Conservation (phyloP, 139 green algal genomes). For the Coelastrella sp. region DNA sequence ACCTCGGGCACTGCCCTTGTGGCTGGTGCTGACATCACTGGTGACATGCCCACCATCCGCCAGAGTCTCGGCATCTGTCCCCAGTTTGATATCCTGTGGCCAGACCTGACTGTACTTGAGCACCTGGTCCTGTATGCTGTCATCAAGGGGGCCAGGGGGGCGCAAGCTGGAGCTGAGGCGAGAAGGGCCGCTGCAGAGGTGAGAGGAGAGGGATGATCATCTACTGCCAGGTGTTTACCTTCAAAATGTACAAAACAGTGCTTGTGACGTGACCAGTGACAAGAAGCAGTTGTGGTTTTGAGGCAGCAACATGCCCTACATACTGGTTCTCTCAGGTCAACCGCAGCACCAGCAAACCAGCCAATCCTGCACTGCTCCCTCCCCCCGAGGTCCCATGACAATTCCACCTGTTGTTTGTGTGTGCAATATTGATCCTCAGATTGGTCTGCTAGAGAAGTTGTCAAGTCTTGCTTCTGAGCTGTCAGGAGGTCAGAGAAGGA, state of each 20-base stretch:
- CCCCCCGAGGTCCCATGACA: background rate
- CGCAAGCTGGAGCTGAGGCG: slow-evolving; percentile 23
- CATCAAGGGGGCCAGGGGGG: slow-evolving; percentile 71
- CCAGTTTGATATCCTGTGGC: slow-evolving; percentile 93
- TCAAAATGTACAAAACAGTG: too few relatives aligned
- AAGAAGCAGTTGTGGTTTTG: too few relatives aligned
- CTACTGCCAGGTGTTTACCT: background rate
- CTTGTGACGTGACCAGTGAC: background rate
- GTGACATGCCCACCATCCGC: slow-evolving; percentile 66
- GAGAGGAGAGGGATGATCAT: background rate
- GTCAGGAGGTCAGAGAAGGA: slow-evolving; percentile 83
- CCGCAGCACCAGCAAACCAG: too few relatives aligned
- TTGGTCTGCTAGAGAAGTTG: slow-evolving; percentile 49
- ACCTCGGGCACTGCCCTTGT: slow-evolving; percentile 64
- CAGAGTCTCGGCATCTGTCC: slow-evolving; percentile 52
- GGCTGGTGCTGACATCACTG: slow-evolving; percentile 53
- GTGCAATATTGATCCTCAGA: background rate
- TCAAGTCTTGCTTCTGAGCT: slow-evolving; percentile 65
- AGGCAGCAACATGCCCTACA: too few relatives aligned
- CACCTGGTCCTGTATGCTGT: slow-evolving; percentile 82
- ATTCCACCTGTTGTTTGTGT: background rate
- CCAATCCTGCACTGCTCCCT: too few relatives aligned
- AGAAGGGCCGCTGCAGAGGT: slow-evolving; percentile 63
- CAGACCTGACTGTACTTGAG: slow-evolving; percentile 83
- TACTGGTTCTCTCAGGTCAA: too few relatives aligned